Evolutionary conservation across 2,329 filamentous ascomycete species (phyloP), one percentile per base, ranked within the genome.

Genomic region (Acephala macrosclerotiorum): DNA sequence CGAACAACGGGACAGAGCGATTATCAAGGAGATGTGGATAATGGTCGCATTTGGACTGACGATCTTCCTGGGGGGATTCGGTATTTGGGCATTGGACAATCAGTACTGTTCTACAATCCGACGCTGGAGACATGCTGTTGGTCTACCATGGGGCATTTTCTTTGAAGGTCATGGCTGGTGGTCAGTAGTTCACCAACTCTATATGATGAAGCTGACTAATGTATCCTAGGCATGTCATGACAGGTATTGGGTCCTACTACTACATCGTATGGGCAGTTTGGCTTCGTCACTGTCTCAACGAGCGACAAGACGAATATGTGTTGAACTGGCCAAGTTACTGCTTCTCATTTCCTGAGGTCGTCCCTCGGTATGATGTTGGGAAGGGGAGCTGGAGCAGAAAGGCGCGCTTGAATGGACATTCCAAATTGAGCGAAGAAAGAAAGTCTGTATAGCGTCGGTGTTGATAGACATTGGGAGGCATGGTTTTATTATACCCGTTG

Each of bases 251-350:
- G 22, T 89, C 89, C 16, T 92, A 92, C 74, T 87, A 86, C 71
- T 91, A 91, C 75, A 88, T 92, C 70, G 81, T 86, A 16, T 93
- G 90, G 89, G 90, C 88, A 16, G 87, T 91, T 47, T 91, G 89
- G 86, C 80, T 93, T 14, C 83, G 90, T 58, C 89, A 91, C 73
- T 90, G 89, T 71, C 76, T 92, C 63, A 91, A 92, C 72, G 83
- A 85, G 1, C 82, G 82, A 65, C 88, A 90, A 72, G 87, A 91
- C 40, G 86, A 91, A 73, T 92, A 86, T 73, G 80, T 85, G 64
- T 75, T 92, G 64, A 74, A 81, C 53, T 93, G 90, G 90, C 87
- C 89, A 12, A 83, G 81, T 59, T 33, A 29, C 49, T 70, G 83
- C 72, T 84, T 80, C 22, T 84, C 74, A 12, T 66, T 80, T 25